Percentiles rank a stretch among this genome's conserved stretches.
Conservation (phyloP, 306 rosid genomes). For the Arachis stenosperma region DNA sequence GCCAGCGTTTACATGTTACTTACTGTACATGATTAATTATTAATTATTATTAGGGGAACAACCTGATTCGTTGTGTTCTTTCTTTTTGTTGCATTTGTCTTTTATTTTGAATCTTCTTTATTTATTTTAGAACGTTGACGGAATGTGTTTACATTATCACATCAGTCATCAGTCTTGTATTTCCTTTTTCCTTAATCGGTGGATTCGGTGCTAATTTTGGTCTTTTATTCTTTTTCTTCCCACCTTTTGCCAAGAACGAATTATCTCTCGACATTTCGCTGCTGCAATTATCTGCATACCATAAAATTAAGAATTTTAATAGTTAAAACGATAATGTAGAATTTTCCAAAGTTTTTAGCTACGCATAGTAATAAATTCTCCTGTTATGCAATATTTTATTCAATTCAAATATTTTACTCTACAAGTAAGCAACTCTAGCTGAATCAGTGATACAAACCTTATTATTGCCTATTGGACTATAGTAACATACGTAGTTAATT, state of each 20-base stretch:
- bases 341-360: not conserved
- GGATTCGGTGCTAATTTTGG: not conserved
- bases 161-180: not conserved
- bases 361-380: no score
- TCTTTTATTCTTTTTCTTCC: no score
- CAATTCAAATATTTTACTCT: no score
- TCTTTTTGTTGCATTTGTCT: not conserved
- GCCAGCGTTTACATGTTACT: not conserved
- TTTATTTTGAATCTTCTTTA: no score
- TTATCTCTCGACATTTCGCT: not conserved
- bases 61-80: not conserved
- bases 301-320: not conserved
- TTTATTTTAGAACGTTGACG: not conserved
- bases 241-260: not conserved
- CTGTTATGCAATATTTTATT: no score
- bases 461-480: no score
- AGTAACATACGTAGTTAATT: no score
- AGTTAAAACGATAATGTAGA: not conserved
- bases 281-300: not conserved
- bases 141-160: not conserved
- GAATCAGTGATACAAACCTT: no score
- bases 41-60: not conserved
- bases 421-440: no score
- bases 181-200: not conserved
- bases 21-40: slow-evolving; percentile 9